Evolutionary conservation across 345 rosid genomes (phyloP).

Genomic region (Rhizophora mangle): DNA sequence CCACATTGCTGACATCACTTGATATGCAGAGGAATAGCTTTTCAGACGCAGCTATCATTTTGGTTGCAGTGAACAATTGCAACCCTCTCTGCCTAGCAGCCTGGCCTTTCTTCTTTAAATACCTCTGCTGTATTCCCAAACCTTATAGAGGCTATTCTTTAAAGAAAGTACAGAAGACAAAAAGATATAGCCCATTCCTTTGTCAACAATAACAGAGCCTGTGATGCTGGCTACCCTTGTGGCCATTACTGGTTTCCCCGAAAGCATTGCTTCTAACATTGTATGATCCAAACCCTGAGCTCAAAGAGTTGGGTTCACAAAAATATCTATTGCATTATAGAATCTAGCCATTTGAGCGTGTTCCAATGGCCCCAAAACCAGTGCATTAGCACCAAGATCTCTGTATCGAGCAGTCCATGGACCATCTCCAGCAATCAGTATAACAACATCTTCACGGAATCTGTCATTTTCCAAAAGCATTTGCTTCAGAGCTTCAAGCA

Average conservation of each 20-base stretch:
- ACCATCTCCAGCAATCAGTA: slow-evolving; percentile 90
- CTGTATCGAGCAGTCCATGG: slow-evolving; percentile 86
- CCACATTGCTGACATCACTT: slow-evolving; percentile 16
- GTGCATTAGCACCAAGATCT: slow-evolving; percentile 58
- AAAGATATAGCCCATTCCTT: slow-evolving; percentile 68
- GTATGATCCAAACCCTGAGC: slow-evolving; percentile 95
- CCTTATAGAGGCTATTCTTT: slow-evolving; percentile 45
- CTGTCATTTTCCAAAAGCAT: slow-evolving; percentile 46
- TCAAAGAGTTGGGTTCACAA: slow-evolving; percentile 80
- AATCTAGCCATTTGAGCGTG: slow-evolving; percentile 69
- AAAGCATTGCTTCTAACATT: slow-evolving; percentile 79
- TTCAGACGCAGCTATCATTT: slow-evolving; percentile 88
- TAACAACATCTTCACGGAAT: slow-evolving; percentile 41
- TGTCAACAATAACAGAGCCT: slow-evolving; percentile 59
- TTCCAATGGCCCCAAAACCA: slow-evolving; percentile 78
- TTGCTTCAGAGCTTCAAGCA: slow-evolving; percentile 71
- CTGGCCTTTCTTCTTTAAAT: slow-evolving; percentile 59
- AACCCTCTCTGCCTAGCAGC: slow-evolving; percentile 60
- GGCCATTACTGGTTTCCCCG: slow-evolving; percentile 75
- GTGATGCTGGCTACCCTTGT: slow-evolving; percentile 84
- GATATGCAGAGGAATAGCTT: slow-evolving; percentile 80
- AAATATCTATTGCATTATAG: slow-evolving; percentile 78
- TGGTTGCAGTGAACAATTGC: slow-evolving; percentile 74
- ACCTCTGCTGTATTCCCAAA: slow-evolving; percentile 55
- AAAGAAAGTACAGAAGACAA: slow-evolving; percentile 68